Evolutionary conservation across 2,329 filamentous ascomycete species (phyloP), one percentile per base, ranked within the genome.

Genomic region (Clarireedia sp.): DNA sequence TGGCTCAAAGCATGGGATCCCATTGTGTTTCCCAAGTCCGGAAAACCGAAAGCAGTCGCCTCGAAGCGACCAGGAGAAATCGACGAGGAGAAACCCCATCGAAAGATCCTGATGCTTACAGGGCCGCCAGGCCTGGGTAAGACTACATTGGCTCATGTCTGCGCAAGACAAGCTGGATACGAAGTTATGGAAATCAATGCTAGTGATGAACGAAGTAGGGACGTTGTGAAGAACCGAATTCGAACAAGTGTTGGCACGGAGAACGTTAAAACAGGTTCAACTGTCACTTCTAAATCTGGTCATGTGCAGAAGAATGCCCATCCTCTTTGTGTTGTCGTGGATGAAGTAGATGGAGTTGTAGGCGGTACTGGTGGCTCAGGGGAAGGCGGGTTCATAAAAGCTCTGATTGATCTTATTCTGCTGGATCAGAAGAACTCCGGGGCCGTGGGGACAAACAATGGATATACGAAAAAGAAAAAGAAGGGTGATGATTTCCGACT

Each of bases 141-240:
- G 74, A 99, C 94, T 0, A 99, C 94, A 0, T 71, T 99, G 48
- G 94, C 94, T 1, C 94, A 99, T 71, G 94, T 99, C 0, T 97
- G 94, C 68, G 95, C 95, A 0, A 85, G 79, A 63, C 94, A 99
- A 71, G 94, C 94, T 5, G 94, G 94, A 0, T 99, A 99, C 65
- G 94, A 97, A 66, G 88, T 95, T 1, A 81, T 97, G 67, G 94
- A 99, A 69, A 95, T 99, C 72, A 99, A 99, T 65, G 94, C 95
- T 8, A 97, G 92, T 64, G 94, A 99, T 67, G 95, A 99, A 68
- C 81, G 94, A 64, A 96, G 90, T 67, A 80, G 81, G 29, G 85
- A 92, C 66, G 90, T 99, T 1, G 94, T 99, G 37, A 94, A 89
- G 68, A 90, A 89, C 6, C 81, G 90, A 16, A 96, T 99, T 62